phyloP scores from a whole-genome alignment of 371 early-diverging fungal genomes.

The Coemansia sp. region DNA sequence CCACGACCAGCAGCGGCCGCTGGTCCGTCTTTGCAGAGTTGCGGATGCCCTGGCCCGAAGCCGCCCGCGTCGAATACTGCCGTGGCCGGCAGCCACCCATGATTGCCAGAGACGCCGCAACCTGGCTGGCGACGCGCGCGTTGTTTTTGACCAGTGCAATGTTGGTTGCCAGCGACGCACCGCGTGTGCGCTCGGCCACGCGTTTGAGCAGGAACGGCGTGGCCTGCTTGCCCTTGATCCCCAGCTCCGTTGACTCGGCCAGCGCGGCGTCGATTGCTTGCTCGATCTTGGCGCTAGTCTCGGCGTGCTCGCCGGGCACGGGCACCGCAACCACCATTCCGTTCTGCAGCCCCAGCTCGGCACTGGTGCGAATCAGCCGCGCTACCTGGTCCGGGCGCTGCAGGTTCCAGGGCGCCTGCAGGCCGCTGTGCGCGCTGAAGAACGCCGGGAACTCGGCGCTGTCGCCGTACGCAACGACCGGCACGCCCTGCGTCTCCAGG shows the following conservation, averaged over 20 bases:
- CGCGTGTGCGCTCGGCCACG: constrained; percentile 76
- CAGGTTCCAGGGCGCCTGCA: constrained; percentile 62
- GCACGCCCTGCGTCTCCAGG: constrained; percentile 91
- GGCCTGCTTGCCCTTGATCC: constrained; percentile 79
- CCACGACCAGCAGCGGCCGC: constrained; percentile 67
- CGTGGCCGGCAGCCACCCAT: constrained; percentile 17
- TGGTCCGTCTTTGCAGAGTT: background rate
- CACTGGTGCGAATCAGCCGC: constrained; percentile 67
- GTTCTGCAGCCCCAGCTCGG: constrained; percentile 62
- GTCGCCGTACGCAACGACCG: constrained; percentile 75
- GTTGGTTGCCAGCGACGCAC: constrained; percentile 80
- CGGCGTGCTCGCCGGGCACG: constrained; percentile 73
- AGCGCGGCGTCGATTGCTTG: constrained; percentile 70
- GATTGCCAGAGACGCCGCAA: constrained; percentile 62
- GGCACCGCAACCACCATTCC: constrained; percentile 91
- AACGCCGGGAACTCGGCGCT: constrained; percentile 83
- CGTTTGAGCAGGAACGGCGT: constrained; percentile 88
- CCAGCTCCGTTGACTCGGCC: constrained; percentile 60
- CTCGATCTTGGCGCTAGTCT: constrained; percentile 63
- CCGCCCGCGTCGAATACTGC: background rate
- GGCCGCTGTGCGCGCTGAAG: constrained; percentile 76
- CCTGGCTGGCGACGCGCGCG: constrained; percentile 75
- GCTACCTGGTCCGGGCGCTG: constrained; percentile 66
- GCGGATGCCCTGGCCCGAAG: background rate
- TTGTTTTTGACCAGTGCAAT: constrained; percentile 90